Base-by-base conservation (phyloP, 495 filamentous ascomycete genomes). In the Trypethelium eluteriae region DNA sequence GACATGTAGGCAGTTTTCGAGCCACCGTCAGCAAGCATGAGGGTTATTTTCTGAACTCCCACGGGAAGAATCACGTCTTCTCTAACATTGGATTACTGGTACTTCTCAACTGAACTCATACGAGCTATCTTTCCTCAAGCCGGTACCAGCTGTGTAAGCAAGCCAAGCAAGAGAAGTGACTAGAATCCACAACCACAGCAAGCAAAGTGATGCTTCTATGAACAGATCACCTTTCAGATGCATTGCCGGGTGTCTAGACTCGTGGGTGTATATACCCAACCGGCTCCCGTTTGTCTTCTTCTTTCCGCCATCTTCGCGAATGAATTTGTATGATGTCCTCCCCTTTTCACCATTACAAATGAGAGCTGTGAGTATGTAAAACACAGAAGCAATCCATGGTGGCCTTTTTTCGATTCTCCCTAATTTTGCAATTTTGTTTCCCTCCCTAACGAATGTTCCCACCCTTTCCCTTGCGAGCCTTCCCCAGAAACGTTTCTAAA, bases 281-380 rank as follows among this genome's bases (percentile, higher is more conserved):
- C 7, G 6, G 3, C 53, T 59, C 14, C 53, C 11, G 25, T 25
- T 25, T 59, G 36, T 3, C 36, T 7, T 36, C 53, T 59, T 59
- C 11, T 59, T 59, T 36, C 32, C 32, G 11, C 11, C 53, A 18
- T 25, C 25, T 25, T 36, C 18, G 5, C 25, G 34, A 10, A 59
- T 36, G n/a, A 25, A 25, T 35, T 59, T 36, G 34, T 4, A 4
- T 36, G 7, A 59, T 32, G 53, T 32, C 53, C 2, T 59, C 25
- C 25, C 53, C n/a, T 59, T 36, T 32, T 59, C 18, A 14, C n/a
- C 53, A 59, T 59, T 59, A 59, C 53, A 59, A 59, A 59, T 18
- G 53, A 59, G 18, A 59, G 18, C 36, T 36, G 34, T 32, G 14
- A 59, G 53, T 32, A 59, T 18, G 18, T 25, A 2, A 11, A 53